Conservation (phyloP, 495 filamentous ascomycete genomes). For the Aspergillus baeticus region DNA sequence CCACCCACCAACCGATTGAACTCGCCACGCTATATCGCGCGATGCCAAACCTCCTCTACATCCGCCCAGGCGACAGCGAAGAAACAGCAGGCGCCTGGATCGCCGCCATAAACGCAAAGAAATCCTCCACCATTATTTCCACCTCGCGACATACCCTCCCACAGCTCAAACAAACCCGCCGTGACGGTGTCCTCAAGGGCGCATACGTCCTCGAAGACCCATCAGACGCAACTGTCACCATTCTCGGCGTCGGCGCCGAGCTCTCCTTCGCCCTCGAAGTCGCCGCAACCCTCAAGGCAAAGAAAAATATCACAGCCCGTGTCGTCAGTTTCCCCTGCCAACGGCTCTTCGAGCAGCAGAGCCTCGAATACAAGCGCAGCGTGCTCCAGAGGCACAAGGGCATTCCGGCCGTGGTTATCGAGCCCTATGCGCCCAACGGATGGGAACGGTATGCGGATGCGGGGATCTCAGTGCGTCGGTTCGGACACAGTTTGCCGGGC, state of each 20-base stretch:
- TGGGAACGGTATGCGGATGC: slow-evolving; percentile 62
- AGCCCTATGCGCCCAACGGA: slow-evolving; percentile 54
- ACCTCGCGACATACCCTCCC: slow-evolving; percentile 46
- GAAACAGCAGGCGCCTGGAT: slow-evolving; percentile 56
- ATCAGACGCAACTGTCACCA: slow-evolving; percentile 40
- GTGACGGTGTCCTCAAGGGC: slow-evolving; percentile 40
- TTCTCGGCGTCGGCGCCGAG: slow-evolving; percentile 51
- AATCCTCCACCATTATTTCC: slow-evolving; percentile 48
- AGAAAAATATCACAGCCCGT: slow-evolving; percentile 39
- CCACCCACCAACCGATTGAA: slow-evolving; percentile 61
- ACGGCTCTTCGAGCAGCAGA: slow-evolving; percentile 52
- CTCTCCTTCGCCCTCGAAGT: slow-evolving; percentile 45
- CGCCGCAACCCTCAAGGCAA: slow-evolving; percentile 29
- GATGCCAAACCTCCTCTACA: slow-evolving; percentile 61
- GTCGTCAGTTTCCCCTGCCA: slow-evolving; percentile 57
- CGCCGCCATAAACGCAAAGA: slow-evolving; percentile 44
- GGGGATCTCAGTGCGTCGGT: slow-evolving; percentile 44
- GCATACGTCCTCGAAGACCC: slow-evolving; percentile 50
- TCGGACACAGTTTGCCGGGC: slow-evolving; percentile 51
- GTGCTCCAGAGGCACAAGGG: slow-evolving; percentile 34
- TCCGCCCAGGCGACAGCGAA: slow-evolving; percentile 56
- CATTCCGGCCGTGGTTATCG: slow-evolving; percentile 50
- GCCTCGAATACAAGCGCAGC: slow-evolving; percentile 45
- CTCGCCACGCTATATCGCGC: slow-evolving; percentile 55
- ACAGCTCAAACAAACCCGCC: slow-evolving; percentile 39